Conservation (phyloP, 257 asterid genomes). For the Misopates orontium region DNA sequence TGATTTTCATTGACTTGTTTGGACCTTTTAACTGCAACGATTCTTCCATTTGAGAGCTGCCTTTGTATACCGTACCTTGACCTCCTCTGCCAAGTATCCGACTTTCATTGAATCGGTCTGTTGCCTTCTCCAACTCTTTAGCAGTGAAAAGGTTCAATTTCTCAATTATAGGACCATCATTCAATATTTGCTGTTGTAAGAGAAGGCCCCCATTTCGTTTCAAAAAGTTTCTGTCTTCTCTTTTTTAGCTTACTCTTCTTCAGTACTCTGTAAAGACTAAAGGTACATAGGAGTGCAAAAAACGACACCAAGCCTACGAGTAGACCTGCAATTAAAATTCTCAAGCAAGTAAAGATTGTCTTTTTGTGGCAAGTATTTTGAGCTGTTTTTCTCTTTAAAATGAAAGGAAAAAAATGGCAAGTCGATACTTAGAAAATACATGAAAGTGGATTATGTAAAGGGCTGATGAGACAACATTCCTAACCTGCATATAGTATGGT, state of each 20-base stretch:
- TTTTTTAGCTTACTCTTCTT: slow-evolving; percentile 9
- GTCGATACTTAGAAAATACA: too few relatives aligned
- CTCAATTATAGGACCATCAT: neutral
- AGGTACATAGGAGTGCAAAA: neutral
- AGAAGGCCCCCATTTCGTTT: slow-evolving; percentile 19
- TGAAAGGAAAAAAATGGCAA: too few relatives aligned
- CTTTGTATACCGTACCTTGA: slow-evolving; percentile 22
- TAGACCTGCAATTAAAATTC: neutral
- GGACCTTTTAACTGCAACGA: slow-evolving; percentile 11
- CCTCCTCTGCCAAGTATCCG: slow-evolving; percentile 19
- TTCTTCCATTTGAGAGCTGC: slow-evolving; percentile 20
- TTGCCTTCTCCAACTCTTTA: slow-evolving; percentile 14
- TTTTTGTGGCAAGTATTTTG: slow-evolving; percentile 26
- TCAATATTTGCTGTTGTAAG: slow-evolving; percentile 8
- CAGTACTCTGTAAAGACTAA: neutral
- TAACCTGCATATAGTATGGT: slow-evolving; percentile 9
- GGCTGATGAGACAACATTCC: neutral
- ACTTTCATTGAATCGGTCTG: slow-evolving; percentile 6
- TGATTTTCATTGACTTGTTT: slow-evolving; percentile 2
- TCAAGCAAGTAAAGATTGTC: neutral
- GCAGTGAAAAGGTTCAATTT: slow-evolving; percentile 7
- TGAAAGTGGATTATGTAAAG: neutral
- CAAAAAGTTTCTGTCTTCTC: neutral
- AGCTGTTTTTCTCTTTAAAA: neutral
- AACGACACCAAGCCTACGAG: neutral